Percentiles rank a stretch among this genome's conserved stretches.
These are phyloP conservation scores for Debaryomyces hansenii DNA, from an alignment of 805 yeast species.

Conservation along the genomic window DNA sequence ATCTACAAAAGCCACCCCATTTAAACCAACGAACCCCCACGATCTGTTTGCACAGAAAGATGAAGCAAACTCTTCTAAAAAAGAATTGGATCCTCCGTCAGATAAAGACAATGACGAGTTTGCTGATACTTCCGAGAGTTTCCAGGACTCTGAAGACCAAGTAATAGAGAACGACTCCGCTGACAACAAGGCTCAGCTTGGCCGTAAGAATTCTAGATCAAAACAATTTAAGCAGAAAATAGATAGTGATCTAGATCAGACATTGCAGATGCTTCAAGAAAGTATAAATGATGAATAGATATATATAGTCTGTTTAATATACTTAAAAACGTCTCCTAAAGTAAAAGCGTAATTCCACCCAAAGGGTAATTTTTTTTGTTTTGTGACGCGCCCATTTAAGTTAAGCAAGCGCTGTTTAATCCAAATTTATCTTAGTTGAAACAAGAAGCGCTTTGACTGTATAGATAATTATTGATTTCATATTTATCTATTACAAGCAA, in stretches of 20 bases:
- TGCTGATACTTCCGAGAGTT: slow-evolving; percentile 17
- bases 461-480: too few species aligned
- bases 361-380: too few species aligned
- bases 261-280: slow-evolving; percentile 40
- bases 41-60: not conserved
- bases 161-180: not conserved
- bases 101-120: slow-evolving; percentile 15
- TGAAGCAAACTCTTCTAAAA: not conserved
- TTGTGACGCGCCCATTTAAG: too few species aligned
- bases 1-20: not conserved
- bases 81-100: not conserved
- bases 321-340: too few species aligned
- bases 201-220: slow-evolving; percentile 30
- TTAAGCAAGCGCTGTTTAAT: too few species aligned
- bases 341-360: too few species aligned
- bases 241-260: slow-evolving; percentile 34
- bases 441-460: too few species aligned
- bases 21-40: not conserved
- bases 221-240: slow-evolving; percentile 35
- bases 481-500: too few species aligned
- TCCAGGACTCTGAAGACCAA: slow-evolving; percentile 2
- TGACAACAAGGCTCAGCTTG: slow-evolving; percentile 6
- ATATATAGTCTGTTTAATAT: not conserved
- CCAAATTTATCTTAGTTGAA: too few species aligned
- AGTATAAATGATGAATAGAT: slow-evolving; percentile 23